phyloP scores from a whole-genome alignment of 306 rosid genomes.

The Castanea sativa region DNA sequence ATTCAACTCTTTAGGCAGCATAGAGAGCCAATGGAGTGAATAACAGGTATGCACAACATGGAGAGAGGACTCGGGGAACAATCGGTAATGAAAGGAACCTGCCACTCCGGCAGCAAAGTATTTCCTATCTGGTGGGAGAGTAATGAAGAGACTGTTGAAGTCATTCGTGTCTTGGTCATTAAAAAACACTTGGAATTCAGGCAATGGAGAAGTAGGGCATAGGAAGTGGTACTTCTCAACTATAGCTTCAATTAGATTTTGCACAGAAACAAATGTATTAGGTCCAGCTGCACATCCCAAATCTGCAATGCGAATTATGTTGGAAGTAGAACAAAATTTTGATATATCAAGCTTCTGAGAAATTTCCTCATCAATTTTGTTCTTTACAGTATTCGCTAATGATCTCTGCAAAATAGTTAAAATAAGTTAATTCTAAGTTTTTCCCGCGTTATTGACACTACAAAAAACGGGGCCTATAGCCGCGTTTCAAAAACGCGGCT shows the following conservation, averaged over 20 bases:
- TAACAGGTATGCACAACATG: constrained; percentile 28
- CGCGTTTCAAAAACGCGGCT: no score
- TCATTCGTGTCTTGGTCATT: constrained; percentile 41
- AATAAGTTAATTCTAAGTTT: not conserved
- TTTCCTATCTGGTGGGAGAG: constrained; percentile 28
- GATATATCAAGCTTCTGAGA: constrained; percentile 29
- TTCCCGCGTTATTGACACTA: not conserved
- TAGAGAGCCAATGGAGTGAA: constrained; percentile 38
- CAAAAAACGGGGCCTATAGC: no score
- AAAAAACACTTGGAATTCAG: constrained; percentile 41
- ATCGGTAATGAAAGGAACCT: constrained; percentile 37
- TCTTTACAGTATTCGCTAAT: constrained; percentile 20
- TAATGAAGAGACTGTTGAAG: constrained; percentile 41
- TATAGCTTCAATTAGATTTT: constrained; percentile 28
- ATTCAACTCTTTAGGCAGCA: constrained; percentile 27
- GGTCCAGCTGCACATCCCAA: constrained; percentile 56
- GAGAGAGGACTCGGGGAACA: constrained; percentile 40
- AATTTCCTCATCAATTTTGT: constrained; percentile 34
- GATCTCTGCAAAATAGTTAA: constrained; percentile 12
- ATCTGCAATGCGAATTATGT: constrained; percentile 34
- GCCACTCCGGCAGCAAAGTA: constrained; percentile 38
- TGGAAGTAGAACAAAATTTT: constrained; percentile 15
- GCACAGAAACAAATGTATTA: constrained; percentile 28
- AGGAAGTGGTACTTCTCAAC: constrained; percentile 25
- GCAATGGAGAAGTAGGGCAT: not conserved